These are phyloP conservation scores for Saccharum officinarum DNA, from an alignment of 176 grass and related monocot genomes.

Conservation along the genomic window DNA sequence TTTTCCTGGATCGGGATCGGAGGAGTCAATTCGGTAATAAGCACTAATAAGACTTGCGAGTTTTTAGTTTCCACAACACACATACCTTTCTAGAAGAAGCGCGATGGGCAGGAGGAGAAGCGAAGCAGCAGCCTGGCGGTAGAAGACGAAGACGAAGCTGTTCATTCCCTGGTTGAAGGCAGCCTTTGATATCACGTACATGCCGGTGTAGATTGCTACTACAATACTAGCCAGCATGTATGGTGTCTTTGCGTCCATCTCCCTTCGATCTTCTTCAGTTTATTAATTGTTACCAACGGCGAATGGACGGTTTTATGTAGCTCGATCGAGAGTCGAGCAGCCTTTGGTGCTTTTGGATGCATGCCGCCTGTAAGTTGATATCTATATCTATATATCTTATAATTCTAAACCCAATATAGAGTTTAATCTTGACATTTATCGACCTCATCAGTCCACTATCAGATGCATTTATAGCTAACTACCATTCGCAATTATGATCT, in stretches of 20 bases:
- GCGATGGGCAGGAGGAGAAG: conserved; percentile 41
- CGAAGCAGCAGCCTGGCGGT: conserved; percentile 47
- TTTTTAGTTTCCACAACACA: no score
- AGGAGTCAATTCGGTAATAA: not conserved
- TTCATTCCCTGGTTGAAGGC: conserved; percentile 52
- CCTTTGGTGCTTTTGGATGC: not conserved
- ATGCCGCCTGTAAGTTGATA: not conserved
- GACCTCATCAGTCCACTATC: no score
- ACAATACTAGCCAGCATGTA: conserved; percentile 45
- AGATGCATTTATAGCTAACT: no score
- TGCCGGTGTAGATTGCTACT: conserved; percentile 46
- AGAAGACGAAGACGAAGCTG: conserved; percentile 63
- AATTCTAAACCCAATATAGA: no score
- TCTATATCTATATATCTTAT: no score
- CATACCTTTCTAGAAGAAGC: conserved; percentile 7
- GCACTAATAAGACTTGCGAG: not conserved
- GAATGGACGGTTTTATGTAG: not conserved
- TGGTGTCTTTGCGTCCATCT: conserved; percentile 28
- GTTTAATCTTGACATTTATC: no score
- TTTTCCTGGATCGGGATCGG: conserved; percentile 15
- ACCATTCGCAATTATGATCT: no score
- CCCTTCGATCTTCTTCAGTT: not conserved
- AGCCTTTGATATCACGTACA: conserved; percentile 50
- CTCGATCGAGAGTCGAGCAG: not conserved
- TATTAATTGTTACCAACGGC: not conserved